Conservation (phyloP, 345 rosid species). For the Heritiera littoralis region DNA sequence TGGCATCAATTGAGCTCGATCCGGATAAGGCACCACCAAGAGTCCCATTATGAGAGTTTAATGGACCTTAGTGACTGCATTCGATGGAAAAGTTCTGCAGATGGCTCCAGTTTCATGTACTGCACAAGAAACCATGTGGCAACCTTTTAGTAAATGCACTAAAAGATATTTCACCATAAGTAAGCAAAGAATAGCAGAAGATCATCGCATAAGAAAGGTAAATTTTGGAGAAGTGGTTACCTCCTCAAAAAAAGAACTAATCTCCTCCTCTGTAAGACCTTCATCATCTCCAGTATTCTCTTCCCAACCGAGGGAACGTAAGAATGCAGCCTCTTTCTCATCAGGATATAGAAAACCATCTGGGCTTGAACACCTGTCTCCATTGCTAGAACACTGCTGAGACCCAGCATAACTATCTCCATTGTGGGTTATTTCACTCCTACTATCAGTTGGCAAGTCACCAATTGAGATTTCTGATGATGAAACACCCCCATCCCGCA, state of each 20-base stretch:
- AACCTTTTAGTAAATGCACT: background rate
- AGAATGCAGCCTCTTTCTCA: constrained; percentile 50
- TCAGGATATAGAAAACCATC: constrained; percentile 26
- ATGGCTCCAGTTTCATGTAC: constrained; percentile 31
- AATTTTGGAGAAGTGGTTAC: constrained; percentile 18
- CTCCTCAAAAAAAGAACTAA: constrained; percentile 41
- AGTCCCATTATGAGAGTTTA: constrained; percentile 18
- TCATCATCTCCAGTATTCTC: constrained; percentile 54
- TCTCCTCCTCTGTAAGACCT: constrained; percentile 64
- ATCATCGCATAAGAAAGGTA: background rate
- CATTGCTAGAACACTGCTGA: constrained; percentile 27
- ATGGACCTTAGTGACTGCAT: background rate
- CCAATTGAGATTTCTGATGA: constrained; percentile 15
- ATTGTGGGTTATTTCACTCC: constrained; percentile 20
- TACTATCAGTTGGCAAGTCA: constrained; percentile 24
- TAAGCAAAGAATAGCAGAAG: background rate
- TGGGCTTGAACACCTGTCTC: constrained; percentile 23
- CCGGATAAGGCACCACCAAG: constrained; percentile 14
- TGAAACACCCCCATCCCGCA: constrained; percentile 16
- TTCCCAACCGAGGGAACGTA: constrained; percentile 64
- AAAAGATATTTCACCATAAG: background rate
- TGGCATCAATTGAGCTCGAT: constrained; percentile 3
- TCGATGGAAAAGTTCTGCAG: constrained; percentile 8
- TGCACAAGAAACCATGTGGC: constrained; percentile 17
- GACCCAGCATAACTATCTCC: constrained; percentile 22